Conservation (phyloP, 2,329 filamentous ascomycete species). For the Pseudogymnoascus verrucosus region DNA sequence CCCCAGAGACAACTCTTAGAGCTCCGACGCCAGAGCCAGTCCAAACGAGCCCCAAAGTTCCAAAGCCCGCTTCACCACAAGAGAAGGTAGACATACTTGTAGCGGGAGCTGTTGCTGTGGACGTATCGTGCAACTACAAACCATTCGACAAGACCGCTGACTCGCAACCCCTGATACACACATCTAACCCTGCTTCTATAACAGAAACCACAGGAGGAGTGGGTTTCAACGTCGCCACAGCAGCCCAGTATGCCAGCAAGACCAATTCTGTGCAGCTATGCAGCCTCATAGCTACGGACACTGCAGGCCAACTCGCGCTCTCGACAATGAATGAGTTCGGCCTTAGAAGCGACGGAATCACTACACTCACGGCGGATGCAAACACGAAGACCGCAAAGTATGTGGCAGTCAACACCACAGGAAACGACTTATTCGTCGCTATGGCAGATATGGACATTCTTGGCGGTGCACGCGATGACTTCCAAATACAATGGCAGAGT, state of each 20-base stretch:
- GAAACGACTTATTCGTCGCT: constrained; percentile 78
- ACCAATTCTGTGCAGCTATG: constrained; percentile 60
- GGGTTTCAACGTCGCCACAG: constrained; percentile 82
- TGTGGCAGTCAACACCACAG: constrained; percentile 75
- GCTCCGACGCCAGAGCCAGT: background rate
- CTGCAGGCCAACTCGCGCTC: constrained; percentile 66
- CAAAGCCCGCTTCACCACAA: background rate
- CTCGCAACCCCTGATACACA: constrained; percentile 18
- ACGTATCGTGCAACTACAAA: constrained; percentile 73
- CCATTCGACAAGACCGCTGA: constrained; percentile 19
- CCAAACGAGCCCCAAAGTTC: background rate
- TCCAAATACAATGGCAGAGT: constrained; percentile 51
- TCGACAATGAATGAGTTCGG: constrained; percentile 55
- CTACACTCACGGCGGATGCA: constrained; percentile 18
- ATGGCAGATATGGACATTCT: constrained; percentile 82
- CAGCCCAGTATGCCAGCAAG: constrained; percentile 62
- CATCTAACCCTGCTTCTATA: constrained; percentile 54
- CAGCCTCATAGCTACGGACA: constrained; percentile 73
- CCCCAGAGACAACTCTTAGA: background rate
- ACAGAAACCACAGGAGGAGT: constrained; percentile 82
- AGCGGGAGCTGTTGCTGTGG: constrained; percentile 82
- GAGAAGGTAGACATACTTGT: constrained; percentile 61
- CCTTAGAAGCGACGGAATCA: constrained; percentile 56
- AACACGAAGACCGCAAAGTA: constrained; percentile 77
- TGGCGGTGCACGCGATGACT: constrained; percentile 40